Base-by-base conservation (phyloP, 176 grass and related monocot genomes). In the Coix lacrymajobi region DNA sequence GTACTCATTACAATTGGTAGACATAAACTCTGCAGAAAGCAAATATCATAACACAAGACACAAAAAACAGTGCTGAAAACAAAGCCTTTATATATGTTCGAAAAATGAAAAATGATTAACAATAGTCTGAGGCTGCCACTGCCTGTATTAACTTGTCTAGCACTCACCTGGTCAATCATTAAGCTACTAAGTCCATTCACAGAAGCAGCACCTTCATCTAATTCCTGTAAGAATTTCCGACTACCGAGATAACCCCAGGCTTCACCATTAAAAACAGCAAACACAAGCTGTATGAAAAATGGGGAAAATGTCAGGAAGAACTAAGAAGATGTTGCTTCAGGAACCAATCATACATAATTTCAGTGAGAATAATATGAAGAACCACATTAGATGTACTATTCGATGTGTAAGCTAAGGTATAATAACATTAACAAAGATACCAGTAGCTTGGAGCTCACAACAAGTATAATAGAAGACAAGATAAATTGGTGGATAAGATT, bases 221-320 rank as follows among this genome's bases (percentile, higher is more conserved):
- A 61, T 78, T 95, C 91, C 52, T 87, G 89, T 77, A 98, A 83
- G 90, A 98, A 92, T 72, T 92, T 95, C 43, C 93, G 85, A 69
- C 96, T 98, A 72, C 96, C 96, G 70, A 98, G 91, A 79, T 98
- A 95, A 88, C 96, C 96, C 96, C 96, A 98, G 73, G 93, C 87
- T 84, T 98, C 96, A 81, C 96, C 96, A 41, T 90, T 91, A 54
- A 98, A 95, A 93, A 88, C 80, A 85, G 85, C 85, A 66, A 98
- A 98, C 40, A 95, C 85, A 77, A 98, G 84, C 96, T 98, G 83
- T 72, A 87, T 48, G 17, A 26, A 29, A 46, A 71, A 65, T 63
- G 24, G 34, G 34, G 17, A 76, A 40, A 61, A 88, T 83, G 20
- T 85, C 25, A 85, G 69, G 62, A 69, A 81, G 51, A n/a, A n/a